Percentiles rank a stretch among this genome's conserved stretches.
phyloP scores from a whole-genome alignment of 2,329 filamentous ascomycete genomes.

The Sphaerostilbella broomeana region DNA sequence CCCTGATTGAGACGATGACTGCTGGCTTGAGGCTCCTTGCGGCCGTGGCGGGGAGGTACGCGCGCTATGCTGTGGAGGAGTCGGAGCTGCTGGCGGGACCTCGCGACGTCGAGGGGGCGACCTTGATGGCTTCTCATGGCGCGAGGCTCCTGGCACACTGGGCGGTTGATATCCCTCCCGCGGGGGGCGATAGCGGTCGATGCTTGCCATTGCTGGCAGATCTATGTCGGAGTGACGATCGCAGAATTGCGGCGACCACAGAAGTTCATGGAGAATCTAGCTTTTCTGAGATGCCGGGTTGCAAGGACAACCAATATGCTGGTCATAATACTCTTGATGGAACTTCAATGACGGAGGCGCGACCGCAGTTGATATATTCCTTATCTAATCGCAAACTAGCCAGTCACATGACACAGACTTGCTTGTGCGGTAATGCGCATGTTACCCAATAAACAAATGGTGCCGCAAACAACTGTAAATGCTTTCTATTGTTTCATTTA shows the following conservation, averaged over 20 bases:
- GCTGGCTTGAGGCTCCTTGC: constrained; percentile 35
- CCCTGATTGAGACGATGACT: constrained; percentile 36
- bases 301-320: too few species aligned
- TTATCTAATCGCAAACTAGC: constrained; percentile 20
- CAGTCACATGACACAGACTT: constrained; percentile 15
- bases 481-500: neutral
- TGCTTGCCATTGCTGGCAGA: constrained; percentile 45
- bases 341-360: neutral
- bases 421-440: neutral
- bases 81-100: constrained; percentile 55
- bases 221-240: constrained; percentile 22
- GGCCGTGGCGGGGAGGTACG: constrained; percentile 50
- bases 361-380: neutral
- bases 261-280: constrained; percentile 21
- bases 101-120: constrained; percentile 48
- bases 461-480: too few species aligned
- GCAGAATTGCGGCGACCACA: constrained; percentile 13
- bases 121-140: constrained; percentile 40
- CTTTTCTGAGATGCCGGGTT: neutral
- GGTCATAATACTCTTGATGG: too few species aligned
- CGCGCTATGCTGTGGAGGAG: constrained; percentile 50
- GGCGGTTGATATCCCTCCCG: constrained; percentile 54
- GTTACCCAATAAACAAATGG: too few species aligned
- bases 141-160: constrained; percentile 32
- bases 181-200: constrained; percentile 52